Evolutionary conservation across 345 rosid species (phyloP), one percentile per base, ranked within the genome.

Genomic region (Salix koriyanagi): DNA sequence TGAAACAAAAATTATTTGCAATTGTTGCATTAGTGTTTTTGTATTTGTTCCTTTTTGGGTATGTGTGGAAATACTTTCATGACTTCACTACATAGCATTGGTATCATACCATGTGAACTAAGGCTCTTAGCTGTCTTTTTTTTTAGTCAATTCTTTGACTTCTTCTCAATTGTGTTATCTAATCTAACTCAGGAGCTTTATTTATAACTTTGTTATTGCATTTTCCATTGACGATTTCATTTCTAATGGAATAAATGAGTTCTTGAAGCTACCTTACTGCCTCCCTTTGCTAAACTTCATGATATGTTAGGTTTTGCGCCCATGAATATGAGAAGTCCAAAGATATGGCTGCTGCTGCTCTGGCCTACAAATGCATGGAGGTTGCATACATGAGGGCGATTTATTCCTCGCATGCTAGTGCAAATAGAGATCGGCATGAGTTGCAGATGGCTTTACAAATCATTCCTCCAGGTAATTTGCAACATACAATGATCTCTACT

Each of bases 291-390:
- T 26, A 50, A 19, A n/a, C 46, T 44, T 60, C 26, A 14, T 42
- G 46, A 48, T 82, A 37, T 81, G 68, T 75, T 77, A 96, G 99
- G 85, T 96, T 88, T 83, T 94, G 97, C 80, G 98, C 98, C 84
- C 92, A 85, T 76, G 99, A 94, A 74, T 96, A 89, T 42, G 99
- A 94, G 91, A 96, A 90, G 82, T 79, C 80, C 65, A 91, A 88
- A 87, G 95, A 96, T 73, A 88, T 89, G 96, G 99, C 93, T 69
- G 89, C 94, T 73, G 97, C 99, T 83, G 90, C 99, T 52, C 89
- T 96, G 85, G 97, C 98, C 75, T 96, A 96, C 91, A 96, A 96
- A 76, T 94, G 97, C 84, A 89, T 85, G 87, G 99, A 96, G 88
- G 95, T 96, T 81, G 99, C 99, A 69, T 89, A 88, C 85, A 84